Evolutionary conservation across 2,329 filamentous ascomycete genomes (phyloP), one percentile per base, ranked within the genome.

Genomic region (Colletotrichum sublineola): DNA sequence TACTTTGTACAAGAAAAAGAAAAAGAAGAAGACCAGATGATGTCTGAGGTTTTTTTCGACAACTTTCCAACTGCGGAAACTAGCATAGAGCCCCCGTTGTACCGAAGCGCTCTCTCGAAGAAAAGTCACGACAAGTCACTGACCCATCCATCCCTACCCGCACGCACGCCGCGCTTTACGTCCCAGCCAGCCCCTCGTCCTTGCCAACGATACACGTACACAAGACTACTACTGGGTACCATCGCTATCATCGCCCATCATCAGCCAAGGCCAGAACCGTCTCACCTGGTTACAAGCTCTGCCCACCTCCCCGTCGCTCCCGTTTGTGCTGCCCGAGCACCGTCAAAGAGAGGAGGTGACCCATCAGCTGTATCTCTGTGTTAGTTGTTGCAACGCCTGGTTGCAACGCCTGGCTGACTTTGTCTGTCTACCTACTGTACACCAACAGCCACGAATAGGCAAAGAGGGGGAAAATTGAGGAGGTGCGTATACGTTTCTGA

Each of bases 241-340:
- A 44, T 8, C 40, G 18, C 6, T 38, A 63, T 15, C 62, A 44
- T 40, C 65, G 40, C 53, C 53, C 69, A 72, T 72, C 66, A 69
- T 69, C 69, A 69, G 66, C 69, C 69, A 69, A 72, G 69, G 46
- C 44, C 52, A 56, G 52, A 38, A 48, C 55, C 66, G 69, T 72
- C 69, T 72, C 69, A 69, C 66, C 31, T 58, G 67, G 69, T 60
- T 61, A 46, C 69, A 72, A 61, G 60, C 66, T 46, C 44, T 46
- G 2, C 20, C 44, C 44, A 20, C 31, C 67, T 14, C 46, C 48
- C 36, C 42, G 31, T 46, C 40, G 36, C 53, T 64, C 58, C 66
- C 66, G 66, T 72, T 69, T 64, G 66, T 63, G 36, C 66, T 38
- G 58, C 44, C 62, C 36, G 48, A 44, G 38, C 42, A 56, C 56